A percentile compares a stretch with the other conserved stretches of the same genome.
Evolutionary conservation across 306 rosid genomes (phyloP).

Genomic region (Vigna unguiculata): DNA sequence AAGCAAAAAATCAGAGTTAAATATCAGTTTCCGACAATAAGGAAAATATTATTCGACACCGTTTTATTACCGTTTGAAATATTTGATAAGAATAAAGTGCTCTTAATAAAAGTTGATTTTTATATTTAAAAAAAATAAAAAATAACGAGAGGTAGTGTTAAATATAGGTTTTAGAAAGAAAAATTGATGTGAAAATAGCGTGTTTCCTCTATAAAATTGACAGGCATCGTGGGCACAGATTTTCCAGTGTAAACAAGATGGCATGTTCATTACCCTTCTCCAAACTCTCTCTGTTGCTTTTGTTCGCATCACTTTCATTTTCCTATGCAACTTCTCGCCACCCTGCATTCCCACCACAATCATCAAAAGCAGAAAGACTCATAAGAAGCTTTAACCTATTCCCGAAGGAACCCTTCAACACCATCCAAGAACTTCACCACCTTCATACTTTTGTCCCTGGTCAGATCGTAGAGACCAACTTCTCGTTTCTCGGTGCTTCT

Average conservation of each 20-base stretch:
- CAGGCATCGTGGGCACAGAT: neutral
- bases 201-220: neutral
- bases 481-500: constrained; percentile 47
- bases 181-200: no score
- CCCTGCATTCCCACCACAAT: constrained; percentile 43
- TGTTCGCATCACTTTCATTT: constrained; percentile 40
- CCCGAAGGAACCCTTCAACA: constrained; percentile 64
- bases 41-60: no score
- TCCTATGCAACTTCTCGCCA: constrained; percentile 34
- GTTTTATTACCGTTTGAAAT: no score
- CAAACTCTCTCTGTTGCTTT: constrained; percentile 38
- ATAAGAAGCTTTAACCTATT: constrained; percentile 69
- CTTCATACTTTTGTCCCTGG: constrained; percentile 44
- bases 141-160: no score
- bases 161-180: no score
- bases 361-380: constrained; percentile 66
- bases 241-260: constrained; percentile 53
- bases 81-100: no score
- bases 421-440: constrained; percentile 18
- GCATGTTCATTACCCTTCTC: constrained; percentile 43
- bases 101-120: no score
- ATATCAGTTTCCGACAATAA: no score
- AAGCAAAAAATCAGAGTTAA: no score
- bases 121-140: no score
- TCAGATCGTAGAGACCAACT: constrained; percentile 66